Percentiles rank a stretch among this genome's conserved stretches.
phyloP scores from a whole-genome alignment of 371 early-diverging fungal genomes.

The Apophysomyces sp. region DNA sequence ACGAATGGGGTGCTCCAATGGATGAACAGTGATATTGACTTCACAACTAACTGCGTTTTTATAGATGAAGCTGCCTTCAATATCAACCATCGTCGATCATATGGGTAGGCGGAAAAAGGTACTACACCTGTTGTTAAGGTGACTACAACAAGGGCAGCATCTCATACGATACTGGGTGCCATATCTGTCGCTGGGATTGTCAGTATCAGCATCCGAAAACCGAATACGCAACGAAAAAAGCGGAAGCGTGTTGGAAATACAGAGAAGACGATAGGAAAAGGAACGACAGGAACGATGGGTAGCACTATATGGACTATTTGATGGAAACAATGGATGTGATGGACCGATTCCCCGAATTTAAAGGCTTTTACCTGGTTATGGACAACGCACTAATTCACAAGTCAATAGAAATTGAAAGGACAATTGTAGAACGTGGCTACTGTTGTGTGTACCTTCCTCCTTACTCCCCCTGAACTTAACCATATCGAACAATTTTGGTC shows the following conservation, averaged over 20 bases:
- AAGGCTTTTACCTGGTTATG: conserved; percentile 5
- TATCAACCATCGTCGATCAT: conserved; percentile 7
- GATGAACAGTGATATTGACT: conserved; percentile 3
- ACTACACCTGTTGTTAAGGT: not conserved
- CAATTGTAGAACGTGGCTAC: conserved; percentile 6
- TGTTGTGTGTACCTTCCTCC: conserved; percentile 8
- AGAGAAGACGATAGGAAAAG: not conserved
- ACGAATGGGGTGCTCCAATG: not conserved
- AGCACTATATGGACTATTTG: not conserved
- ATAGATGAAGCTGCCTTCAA: conserved; percentile 1
- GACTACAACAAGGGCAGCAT: not conserved
- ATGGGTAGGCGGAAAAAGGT: conserved; percentile 12
- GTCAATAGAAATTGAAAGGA: not conserved
- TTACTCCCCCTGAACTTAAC: conserved; percentile 15
- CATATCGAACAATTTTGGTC: conserved; percentile 9
- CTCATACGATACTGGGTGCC: conserved; percentile 5
- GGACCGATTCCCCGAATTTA: not conserved
- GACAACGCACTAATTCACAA: conserved; percentile 11
- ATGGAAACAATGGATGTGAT: not conserved
- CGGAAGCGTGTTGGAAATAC: not conserved
- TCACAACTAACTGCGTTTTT: not conserved
- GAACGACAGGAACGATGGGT: too few species aligned
- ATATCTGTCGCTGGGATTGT: conserved; percentile 1
- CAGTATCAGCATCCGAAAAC: conserved; percentile 5
- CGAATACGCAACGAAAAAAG: not conserved